A percentile compares a stretch with the other conserved stretches of the same genome.
Conservation (phyloP, 768 basidiomycete species). For the Boletus rex-veris region DNA sequence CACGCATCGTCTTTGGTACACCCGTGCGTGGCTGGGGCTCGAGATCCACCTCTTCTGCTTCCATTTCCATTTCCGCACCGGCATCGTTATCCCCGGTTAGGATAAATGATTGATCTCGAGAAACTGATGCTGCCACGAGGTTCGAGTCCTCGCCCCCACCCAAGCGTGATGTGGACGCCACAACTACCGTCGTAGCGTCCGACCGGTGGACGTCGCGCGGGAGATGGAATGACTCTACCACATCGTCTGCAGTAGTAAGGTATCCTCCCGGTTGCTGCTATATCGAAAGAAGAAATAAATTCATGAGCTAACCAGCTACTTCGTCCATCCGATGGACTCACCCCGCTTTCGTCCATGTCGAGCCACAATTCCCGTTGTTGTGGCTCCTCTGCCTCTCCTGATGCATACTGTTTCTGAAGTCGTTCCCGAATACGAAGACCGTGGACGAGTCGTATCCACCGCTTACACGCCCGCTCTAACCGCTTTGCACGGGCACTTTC, state of each 20-base stretch:
- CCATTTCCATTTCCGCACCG: constrained; percentile 7
- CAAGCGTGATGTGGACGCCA: constrained; percentile 1
- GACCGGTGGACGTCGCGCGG: constrained; percentile 48
- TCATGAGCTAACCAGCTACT: constrained; percentile 16
- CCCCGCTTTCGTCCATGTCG: constrained; percentile 23
- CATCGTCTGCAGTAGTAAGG: constrained; percentile 64
- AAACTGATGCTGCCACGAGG: background rate
- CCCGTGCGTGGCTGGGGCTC: constrained; percentile 11
- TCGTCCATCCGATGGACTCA: constrained; percentile 8
- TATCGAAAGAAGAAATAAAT: background rate
- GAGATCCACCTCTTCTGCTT: constrained; percentile 19
- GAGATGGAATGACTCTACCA: constrained; percentile 69
- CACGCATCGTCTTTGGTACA: constrained; percentile 58
- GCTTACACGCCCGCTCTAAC: constrained; percentile 77
- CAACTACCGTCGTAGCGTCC: constrained; percentile 8
- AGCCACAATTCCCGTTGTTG: constrained; percentile 16
- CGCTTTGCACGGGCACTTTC: constrained; percentile 73
- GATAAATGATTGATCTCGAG: constrained; percentile 5
- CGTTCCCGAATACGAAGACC: constrained; percentile 85
- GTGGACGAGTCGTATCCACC: constrained; percentile 84
- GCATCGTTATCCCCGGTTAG: constrained; percentile 8
- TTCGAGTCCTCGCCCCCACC: background rate
- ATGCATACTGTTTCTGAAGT: constrained; percentile 73
- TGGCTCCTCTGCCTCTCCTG: constrained; percentile 4
- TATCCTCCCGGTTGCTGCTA: constrained; percentile 49